These are phyloP conservation scores for Dioszegia hungarica DNA, from an alignment of 768 basidiomycete genomes.

Conservation along the genomic window DNA sequence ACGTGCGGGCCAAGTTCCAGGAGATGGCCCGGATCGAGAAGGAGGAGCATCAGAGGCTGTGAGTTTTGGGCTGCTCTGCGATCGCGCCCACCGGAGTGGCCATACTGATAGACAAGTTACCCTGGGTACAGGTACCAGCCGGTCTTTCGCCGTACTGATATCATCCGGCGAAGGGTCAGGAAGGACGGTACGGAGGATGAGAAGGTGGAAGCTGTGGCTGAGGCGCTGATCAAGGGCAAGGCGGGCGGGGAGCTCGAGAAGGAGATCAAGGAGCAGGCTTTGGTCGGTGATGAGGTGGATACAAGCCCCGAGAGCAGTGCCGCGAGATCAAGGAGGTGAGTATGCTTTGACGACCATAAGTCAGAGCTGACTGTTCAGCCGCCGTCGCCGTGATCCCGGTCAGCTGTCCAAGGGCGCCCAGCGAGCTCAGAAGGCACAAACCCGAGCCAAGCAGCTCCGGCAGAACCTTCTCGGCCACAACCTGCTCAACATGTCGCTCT, in stretches of 20 bases:
- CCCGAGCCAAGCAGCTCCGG: constrained; percentile 41
- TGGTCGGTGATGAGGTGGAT: constrained; percentile 26
- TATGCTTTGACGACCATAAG: neutral
- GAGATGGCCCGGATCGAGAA: constrained; percentile 46
- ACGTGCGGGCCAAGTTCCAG: constrained; percentile 45
- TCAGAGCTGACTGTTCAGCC: neutral
- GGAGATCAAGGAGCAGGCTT: constrained; percentile 41
- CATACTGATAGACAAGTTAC: constrained; percentile 26
- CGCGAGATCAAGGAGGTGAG: constrained; percentile 13
- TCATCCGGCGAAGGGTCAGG: constrained; percentile 45
- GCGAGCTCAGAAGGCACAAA: constrained; percentile 40
- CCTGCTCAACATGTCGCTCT: constrained; percentile 32
- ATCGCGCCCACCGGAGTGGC: neutral
- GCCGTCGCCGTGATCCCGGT: constrained; percentile 41
- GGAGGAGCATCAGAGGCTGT: constrained; percentile 47
- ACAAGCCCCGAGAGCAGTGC: constrained; percentile 17
- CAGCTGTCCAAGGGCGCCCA: constrained; percentile 48
- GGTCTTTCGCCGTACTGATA: constrained; percentile 43
- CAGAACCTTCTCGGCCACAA: constrained; percentile 44
- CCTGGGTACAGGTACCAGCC: constrained; percentile 49
- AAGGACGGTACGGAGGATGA: constrained; percentile 48
- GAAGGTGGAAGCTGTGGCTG: constrained; percentile 49
- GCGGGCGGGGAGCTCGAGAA: constrained; percentile 38
- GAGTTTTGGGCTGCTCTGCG: neutral
- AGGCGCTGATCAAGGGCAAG: constrained; percentile 46